These are phyloP conservation scores for Collybia nuda DNA, from an alignment of 768 basidiomycete species.

Conservation along the genomic window DNA sequence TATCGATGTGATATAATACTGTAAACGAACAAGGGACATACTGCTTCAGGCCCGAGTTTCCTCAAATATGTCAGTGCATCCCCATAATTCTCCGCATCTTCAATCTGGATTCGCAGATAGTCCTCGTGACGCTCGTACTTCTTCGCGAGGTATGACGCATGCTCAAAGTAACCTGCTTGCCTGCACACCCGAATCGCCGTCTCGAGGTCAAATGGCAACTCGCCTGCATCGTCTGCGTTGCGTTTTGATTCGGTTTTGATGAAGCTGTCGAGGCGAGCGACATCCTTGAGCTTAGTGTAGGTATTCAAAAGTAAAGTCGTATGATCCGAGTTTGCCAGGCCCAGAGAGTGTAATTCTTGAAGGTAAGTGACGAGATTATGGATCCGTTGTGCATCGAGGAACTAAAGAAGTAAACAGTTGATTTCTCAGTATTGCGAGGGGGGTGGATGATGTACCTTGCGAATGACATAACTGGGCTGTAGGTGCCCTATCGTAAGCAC, in stretches of 20 bases:
- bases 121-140: constrained; percentile 92
- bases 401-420: constrained; percentile 46
- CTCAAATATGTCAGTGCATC: constrained; percentile 85
- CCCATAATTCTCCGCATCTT: constrained; percentile 80
- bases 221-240: constrained; percentile 47
- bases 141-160: constrained; percentile 90
- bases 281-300: constrained; percentile 95
- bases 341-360: constrained; percentile 88
- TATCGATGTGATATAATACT: not conserved
- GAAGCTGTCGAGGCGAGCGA: constrained; percentile 84
- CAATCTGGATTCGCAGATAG: constrained; percentile 90
- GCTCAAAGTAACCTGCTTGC: constrained; percentile 95
- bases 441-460: constrained; percentile 66
- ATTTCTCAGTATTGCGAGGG: not conserved
- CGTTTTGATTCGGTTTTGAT: constrained; percentile 82
- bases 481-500: constrained; percentile 86
- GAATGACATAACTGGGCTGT: constrained; percentile 94
- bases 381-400: constrained; percentile 94
- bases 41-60: constrained; percentile 73
- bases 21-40: constrained; percentile 37
- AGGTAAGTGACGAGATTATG: constrained; percentile 94
- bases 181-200: constrained; percentile 96
- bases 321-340: constrained; percentile 93
- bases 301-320: constrained; percentile 96
- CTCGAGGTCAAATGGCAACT: constrained; percentile 94